phyloP scores from a whole-genome alignment of 306 rosid genomes.

The Lithocarpus polystachyus region DNA sequence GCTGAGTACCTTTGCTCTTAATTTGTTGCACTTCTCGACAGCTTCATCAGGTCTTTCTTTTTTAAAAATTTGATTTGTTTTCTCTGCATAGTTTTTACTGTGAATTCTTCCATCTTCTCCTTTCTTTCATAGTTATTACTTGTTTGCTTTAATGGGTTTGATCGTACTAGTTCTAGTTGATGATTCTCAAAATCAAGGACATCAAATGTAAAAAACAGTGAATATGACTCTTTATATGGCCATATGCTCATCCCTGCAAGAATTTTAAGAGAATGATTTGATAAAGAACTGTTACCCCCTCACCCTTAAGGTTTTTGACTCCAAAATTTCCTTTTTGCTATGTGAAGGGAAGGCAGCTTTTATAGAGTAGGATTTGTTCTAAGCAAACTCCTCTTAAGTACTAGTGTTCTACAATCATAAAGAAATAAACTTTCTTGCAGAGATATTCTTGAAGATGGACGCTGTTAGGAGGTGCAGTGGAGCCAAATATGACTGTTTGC shows the following conservation, averaged over 20 bases:
- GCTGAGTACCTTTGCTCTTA: too few relatives aligned
- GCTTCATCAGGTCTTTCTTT: constrained; percentile 15
- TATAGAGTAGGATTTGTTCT: neutral
- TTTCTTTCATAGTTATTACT: neutral
- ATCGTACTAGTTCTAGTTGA: neutral
- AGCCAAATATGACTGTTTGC: constrained; percentile 63
- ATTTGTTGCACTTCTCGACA: neutral
- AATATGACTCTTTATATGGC: neutral
- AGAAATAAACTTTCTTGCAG: constrained; percentile 26
- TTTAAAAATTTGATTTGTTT: neutral
- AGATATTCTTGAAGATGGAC: constrained; percentile 42
- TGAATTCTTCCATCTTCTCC: neutral
- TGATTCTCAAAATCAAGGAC: neutral
- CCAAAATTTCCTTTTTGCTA: neutral
- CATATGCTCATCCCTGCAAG: neutral
- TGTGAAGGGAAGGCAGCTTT: neutral
- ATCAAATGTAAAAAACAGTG: neutral
- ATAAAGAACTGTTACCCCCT: neutral
- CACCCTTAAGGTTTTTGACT: neutral
- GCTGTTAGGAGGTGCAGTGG: constrained; percentile 28
- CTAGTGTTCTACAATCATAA: neutral
- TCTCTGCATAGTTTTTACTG: neutral
- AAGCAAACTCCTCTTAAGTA: neutral
- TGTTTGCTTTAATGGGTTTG: neutral
- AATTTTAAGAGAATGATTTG: neutral